phyloP scores from a whole-genome alignment of 345 rosid genomes.

The Dovyalis caffra region DNA sequence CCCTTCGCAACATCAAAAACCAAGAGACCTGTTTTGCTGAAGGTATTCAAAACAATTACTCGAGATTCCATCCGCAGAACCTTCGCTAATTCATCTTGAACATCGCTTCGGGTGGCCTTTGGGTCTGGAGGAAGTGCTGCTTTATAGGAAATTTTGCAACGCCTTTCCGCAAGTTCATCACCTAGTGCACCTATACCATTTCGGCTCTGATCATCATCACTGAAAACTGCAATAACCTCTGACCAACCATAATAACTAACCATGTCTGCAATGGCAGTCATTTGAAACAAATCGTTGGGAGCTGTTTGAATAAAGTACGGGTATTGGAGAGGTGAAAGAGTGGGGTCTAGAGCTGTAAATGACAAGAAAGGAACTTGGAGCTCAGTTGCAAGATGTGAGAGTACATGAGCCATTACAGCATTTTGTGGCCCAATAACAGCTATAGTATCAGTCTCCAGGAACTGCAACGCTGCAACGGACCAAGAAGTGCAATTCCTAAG shows the following conservation, averaged over 20 bases:
- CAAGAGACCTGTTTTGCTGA: slow-evolving; percentile 47
- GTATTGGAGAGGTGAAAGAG: slow-evolving; percentile 75
- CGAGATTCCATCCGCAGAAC: slow-evolving; percentile 72
- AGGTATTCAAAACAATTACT: slow-evolving; percentile 62
- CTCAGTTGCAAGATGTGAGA: slow-evolving; percentile 79
- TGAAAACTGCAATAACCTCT: slow-evolving; percentile 61
- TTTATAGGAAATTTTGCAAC: slow-evolving; percentile 72
- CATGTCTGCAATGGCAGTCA: slow-evolving; percentile 83
- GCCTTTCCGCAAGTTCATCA: slow-evolving; percentile 63
- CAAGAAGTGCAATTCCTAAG: neutral
- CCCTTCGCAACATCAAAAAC: slow-evolving; percentile 69
- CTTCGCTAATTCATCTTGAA: slow-evolving; percentile 47
- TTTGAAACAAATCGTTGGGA: slow-evolving; percentile 74
- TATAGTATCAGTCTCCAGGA: slow-evolving; percentile 84
- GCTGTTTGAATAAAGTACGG: slow-evolving; percentile 93
- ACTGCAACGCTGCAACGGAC: slow-evolving; percentile 51
- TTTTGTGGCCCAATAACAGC: slow-evolving; percentile 90
- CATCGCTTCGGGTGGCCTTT: slow-evolving; percentile 38
- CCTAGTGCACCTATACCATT: slow-evolving; percentile 65
- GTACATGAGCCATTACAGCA: slow-evolving; percentile 73
- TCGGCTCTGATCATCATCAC: slow-evolving; percentile 77
- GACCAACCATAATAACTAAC: slow-evolving; percentile 65
- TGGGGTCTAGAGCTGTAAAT: slow-evolving; percentile 82
- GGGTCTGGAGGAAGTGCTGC: slow-evolving; percentile 66
- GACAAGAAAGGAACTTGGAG: slow-evolving; percentile 78